Evolutionary conservation across 139 green algal genomes (phyloP).

Genomic region (Pleodorina starrii): DNA sequence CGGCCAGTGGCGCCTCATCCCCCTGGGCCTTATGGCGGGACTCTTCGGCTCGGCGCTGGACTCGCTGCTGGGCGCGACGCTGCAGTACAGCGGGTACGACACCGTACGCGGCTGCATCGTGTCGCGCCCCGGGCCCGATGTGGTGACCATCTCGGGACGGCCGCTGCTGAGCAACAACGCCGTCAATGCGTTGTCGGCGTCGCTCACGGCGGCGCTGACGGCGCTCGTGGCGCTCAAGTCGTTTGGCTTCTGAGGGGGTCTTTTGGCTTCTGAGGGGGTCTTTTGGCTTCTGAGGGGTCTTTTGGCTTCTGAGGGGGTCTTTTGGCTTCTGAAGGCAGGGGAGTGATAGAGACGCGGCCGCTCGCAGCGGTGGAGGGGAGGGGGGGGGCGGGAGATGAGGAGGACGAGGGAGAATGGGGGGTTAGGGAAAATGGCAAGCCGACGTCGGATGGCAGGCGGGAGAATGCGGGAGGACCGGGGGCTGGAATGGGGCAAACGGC

Average conservation of each 20-base stretch:
- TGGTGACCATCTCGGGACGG: conserved; percentile 71
- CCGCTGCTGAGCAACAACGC: conserved; percentile 66
- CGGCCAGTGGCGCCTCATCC: conserved; percentile 73
- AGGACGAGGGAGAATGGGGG: too few relatives aligned
- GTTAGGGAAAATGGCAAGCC: too few relatives aligned
- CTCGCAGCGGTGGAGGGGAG: too few relatives aligned
- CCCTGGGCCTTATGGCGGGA: conserved; percentile 80
- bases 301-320: conserved; percentile 14
- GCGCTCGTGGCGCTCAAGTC: conserved; percentile 55
- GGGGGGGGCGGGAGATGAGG: too few relatives aligned
- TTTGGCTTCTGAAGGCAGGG: too few relatives aligned
- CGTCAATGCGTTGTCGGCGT: conserved; percentile 65
- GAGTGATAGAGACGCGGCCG: too few relatives aligned
- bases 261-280: conserved; percentile 25
- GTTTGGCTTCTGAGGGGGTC: conserved; percentile 29
- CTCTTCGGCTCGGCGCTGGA: conserved; percentile 92
- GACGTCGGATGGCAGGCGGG: too few relatives aligned
- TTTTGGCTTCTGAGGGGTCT: conserved; percentile 21
- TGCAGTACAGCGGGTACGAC: conserved; percentile 92
- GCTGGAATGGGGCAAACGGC: too few relatives aligned
- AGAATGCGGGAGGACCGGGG: too few relatives aligned
- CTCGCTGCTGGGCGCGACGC: conserved; percentile 92
- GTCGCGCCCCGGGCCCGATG: conserved; percentile 64
- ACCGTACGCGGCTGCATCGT: conserved; percentile 59
- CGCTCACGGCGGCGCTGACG: conserved; percentile 49